Base-by-base conservation (phyloP, 2,329 filamentous ascomycete genomes). In the Stachybotrys elegans region DNA sequence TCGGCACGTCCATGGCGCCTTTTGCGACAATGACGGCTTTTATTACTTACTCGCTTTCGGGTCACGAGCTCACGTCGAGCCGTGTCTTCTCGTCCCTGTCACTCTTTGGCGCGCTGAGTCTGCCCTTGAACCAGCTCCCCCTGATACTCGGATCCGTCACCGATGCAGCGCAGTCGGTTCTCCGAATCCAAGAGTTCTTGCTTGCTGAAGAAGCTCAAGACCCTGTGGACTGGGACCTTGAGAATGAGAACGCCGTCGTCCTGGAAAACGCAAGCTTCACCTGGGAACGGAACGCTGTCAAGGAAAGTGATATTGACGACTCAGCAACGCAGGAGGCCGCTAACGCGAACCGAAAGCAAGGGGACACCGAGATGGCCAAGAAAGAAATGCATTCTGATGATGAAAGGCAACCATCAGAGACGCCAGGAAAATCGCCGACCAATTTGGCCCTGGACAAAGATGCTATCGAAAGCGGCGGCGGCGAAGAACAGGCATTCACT, bases 21-120 rank as follows among this genome's bases (percentile, higher is more conserved):
- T 34, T 34, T 16, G n/a, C 31, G 9, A 16, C 31, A 4, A 34
- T 34, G 31, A 8, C 19, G n/a, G 19, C 31, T 16, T 34, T 34
- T 16, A 34, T 34, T 16, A 34, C 31, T 8, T 34, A 16, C 19
- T 34, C 31, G 9, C 31, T 34, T 16, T 16, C 31, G 14, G 31
- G 31, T 7, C 9, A 34, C 5, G 31, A 14, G 14, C 31, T 34
- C 5, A 17, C n/a, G 31, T 17, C 31, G 8, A 16, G 14, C n/a
- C 4, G n/a, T 3, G 19, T 34, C n/a, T 34, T 34, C n/a, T 34
- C 31, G 31, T 34, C 31, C 3, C 5, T 34, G 31, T 14, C 31
- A 7, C 31, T 34, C 9, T 34, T 34, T 17, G 19, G 62, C 4
- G 75, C 76, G 20, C 71, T 84, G 31, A 84, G 83, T 79, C 69